Base-by-base conservation (phyloP, 768 basidiomycete species). In the Peribolospora baueri region DNA sequence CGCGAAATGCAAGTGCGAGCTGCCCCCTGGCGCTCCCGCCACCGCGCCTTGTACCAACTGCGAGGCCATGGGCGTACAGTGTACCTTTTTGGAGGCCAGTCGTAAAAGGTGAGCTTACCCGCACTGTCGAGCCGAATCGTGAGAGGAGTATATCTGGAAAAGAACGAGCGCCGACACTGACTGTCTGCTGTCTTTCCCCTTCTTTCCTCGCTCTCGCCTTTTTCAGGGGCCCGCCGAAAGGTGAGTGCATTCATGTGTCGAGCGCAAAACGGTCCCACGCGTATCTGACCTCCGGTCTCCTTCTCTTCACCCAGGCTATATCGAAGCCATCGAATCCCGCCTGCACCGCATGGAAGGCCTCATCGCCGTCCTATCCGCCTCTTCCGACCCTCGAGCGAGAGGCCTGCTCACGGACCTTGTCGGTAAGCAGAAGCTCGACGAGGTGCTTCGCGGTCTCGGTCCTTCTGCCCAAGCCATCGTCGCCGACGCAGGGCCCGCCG, bases 301-400 rank as follows among this genome's bases (percentile, higher is more conserved):
- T 5, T 11, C 5, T 14, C 14, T 39, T 43, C 43, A 57, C 81
- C 9, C 75, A 64, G 86, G 86, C 1, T 91, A 91, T 71, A 88
- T 91, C 64, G 85, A 90, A 63, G 85, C 85, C 39, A 86, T 91
- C 61, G 86, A 91, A 68, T 82, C 82, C 10, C 77, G 84, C 10
- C 70, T 91, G 5, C 87, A 91, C 61, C 84, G 90, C 64, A 84
- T 85, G 13, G 86, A 91, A 65, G 86, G 86, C 0, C 72, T 91
- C 46, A 71, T 91, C 39, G 87, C 85, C 53, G 81, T 86, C 56
- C 70, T 90, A 53, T 71, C 88, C 45, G 72, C 78, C 42, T 72
- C 80, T 9, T 61, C 68, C 42, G 71, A 73, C 56, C 65, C 66
- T 9, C 40, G 77, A 5, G 73, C 73, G 1, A 63, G 66, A 49